These are phyloP conservation scores for Acacia acuminata DNA, from an alignment of 306 rosid genomes.

Conservation along the genomic window DNA sequence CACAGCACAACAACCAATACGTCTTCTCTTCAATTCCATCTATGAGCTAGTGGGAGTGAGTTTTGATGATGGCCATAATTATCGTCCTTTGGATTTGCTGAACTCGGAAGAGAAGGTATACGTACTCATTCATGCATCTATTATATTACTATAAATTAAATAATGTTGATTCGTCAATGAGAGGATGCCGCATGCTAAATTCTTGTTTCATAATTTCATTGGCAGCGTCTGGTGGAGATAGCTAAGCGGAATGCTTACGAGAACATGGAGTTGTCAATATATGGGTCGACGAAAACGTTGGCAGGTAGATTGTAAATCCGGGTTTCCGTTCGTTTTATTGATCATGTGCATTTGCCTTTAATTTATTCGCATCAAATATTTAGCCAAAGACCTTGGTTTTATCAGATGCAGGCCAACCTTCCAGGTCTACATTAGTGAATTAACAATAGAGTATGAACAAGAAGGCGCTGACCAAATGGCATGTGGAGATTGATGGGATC, in stretches of 20 bases:
- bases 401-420: constrained; percentile 36
- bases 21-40: constrained; percentile 41
- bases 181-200: not conserved
- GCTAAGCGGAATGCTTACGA: constrained; percentile 1
- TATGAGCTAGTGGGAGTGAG: constrained; percentile 34
- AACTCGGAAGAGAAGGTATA: constrained; percentile 24
- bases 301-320: not conserved
- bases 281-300: not conserved
- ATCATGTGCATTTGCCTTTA: not conserved
- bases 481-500: not conserved
- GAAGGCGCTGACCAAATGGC: not conserved
- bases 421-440: not conserved
- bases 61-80: constrained; percentile 16
- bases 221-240: constrained; percentile 5
- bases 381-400: not conserved
- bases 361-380: not conserved
- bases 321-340: not conserved
- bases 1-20: not conserved
- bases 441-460: constrained; percentile 20
- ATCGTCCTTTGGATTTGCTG: not conserved
- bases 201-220: not conserved
- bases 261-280: not conserved
- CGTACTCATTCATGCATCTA: not conserved
- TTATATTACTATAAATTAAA: not conserved
- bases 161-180: not conserved